Base-by-base conservation (phyloP, 148 eudicot genomes). In the Rhododendron kiyosumense region DNA sequence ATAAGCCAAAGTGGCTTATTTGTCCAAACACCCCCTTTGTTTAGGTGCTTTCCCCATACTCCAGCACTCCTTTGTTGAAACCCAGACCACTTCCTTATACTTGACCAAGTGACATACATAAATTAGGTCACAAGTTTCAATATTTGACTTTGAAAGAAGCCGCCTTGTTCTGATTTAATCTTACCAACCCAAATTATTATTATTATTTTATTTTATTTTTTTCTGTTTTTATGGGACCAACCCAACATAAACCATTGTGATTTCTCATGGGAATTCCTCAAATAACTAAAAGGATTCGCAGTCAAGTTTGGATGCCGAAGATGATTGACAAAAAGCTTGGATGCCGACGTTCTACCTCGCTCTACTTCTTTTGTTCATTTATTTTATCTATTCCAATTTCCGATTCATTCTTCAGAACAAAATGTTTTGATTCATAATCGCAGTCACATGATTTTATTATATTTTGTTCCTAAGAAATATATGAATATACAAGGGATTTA, bases 61-160 rank as follows among this genome's bases (percentile, higher is more conserved):
- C 22, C n/a, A 74, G 78, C 78, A 32, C 78, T 34, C 78, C 78
- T 74, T 74, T 36, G 45, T 74, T 74, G 78, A 74, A 74, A 74
- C 78, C 34, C 22, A 74, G 10, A 12, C 38, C 22, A 36, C 6
- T 36, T 34, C n/a, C 43, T 74, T 34, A 5, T 30, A 74, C 41
- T 74, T 32, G 34, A 69, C 18, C 75, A 28, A 26, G 0, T 28
- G 38, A 69, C 75, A 36, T 36, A 2, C 38, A 32, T 32, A 32
- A 32, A 32, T 32, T 32, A 32, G 4, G 24, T 57, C 6, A 57
- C 63, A 59, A 24, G 69, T 7, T 63, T 63, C 69, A 4, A 32
- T 74, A 74, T 18, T 74, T 74, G 78, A 17, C 78, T 36, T 74
- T 74, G 78, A 17, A 7, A 34, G 78, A 74, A 36, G 78, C 78